Evolutionary conservation across 495 filamentous ascomycete genomes (phyloP), one percentile per base, ranked within the genome.

Genomic region (Annulohypoxylon moriforme): DNA sequence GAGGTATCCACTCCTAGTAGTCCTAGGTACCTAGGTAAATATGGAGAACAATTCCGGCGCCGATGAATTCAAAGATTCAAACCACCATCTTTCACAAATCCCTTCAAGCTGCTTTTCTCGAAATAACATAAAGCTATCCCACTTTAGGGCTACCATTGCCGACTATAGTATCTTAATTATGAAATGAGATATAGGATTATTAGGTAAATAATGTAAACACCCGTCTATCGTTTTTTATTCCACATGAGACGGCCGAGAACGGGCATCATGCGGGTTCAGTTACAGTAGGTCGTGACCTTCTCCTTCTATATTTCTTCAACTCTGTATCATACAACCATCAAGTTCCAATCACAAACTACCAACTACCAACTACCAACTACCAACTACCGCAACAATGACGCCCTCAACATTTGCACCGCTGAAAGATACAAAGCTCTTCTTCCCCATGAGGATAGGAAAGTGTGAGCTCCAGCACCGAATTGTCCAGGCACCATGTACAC

Each of bases 401-500:
- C 42, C 33, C 6, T 42, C 58, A 29, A 1, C 64, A 73, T 70
- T 82, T 73, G 78, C 69, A 50, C 69, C 69, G 1, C 31, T 72
- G 8, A 60, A 69, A 52, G 49, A 31, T 18, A 60, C 76, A 13
- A 74, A 71, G 56, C 67, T 81, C 22, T 81, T 81, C 72, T 49
- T 72, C 16, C 80, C 76, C 31, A 60, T 79, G n/a, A 75, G 75
- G 53, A 18, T 80, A 20, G 77, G 78, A 16, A 71, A 60, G 11
- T 56, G 53, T 61, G 64, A 69, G 9, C 69, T 81, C 3, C 42
- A 71, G 16, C 72, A 81, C 61, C 73, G 78, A 2, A 69, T 79
- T 20, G 72, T 69, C 33, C 60, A 76, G 56, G 79, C 78, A 11
- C 80, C 80, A 10, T 68, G 76, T 66, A 82, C 80, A 11, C 73